Evolutionary conservation across 768 basidiomycete genomes (phyloP), one percentile per base, ranked within the genome.

Genomic region (Russula vinacea): DNA sequence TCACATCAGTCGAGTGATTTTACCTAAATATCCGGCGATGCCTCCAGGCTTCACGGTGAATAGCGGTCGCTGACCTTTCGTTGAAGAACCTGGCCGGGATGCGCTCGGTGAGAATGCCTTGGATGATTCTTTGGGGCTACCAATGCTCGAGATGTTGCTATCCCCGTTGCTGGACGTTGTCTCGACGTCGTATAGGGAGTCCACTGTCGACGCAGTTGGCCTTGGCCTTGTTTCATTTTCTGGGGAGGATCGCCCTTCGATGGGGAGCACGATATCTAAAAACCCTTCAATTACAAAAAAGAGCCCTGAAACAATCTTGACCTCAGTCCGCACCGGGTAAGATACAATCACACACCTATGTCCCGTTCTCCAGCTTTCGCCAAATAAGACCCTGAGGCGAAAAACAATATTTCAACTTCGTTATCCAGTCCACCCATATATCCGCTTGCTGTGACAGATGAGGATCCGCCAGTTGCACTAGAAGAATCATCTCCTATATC

Each of bases 31-130:
- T 1, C 97, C 97, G 11, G 96, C 97, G 65, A 99, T 97, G 0
- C 97, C 97, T 62, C 97, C 97, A 16, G 95, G 92, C 71, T 96
- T 97, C 26, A 96, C 92, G 1, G 93, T 95, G 74, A 97, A 99
- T 26, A 99, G 80, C 11, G 89, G 66, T 42, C 58, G 66, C 19
- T n/a, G 68, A 32, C 59, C 71, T 89, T 93, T 67, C 81, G 81
- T 55, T 70, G 73, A 39, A 78, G 76, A 6, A 73, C 70, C 60
- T 73, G 77, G 56, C 47, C 70, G 68, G 58, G 72, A 75, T 42
- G 73, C 62, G 52, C 76, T 73, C n/a, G 75, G 68, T 29, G 47
- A 17, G 37, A 54, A 13, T 61, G 55, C 52, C 52, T 64, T 56
- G 42, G 56, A 40, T 26, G 68, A n/a, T 29, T 50, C 42, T 29